Evolutionary conservation across 2,329 filamentous ascomycete species (phyloP).

Genomic region (Cryphonectria naterciae): DNA sequence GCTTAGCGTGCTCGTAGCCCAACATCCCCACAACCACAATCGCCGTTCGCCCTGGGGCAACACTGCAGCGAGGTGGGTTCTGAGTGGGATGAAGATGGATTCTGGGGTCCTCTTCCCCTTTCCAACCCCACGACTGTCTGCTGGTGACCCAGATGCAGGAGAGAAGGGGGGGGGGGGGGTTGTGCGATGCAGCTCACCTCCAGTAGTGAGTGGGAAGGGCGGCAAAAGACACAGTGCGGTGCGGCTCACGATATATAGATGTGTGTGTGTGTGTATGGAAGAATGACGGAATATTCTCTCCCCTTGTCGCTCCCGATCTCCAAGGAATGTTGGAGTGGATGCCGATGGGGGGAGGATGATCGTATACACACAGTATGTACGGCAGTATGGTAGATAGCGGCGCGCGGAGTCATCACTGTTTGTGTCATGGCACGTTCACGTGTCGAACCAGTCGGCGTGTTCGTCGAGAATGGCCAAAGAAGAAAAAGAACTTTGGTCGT

Average conservation of each 20-base stretch:
- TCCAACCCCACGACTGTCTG: slow-evolving; percentile 13
- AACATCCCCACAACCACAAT: slow-evolving; percentile 8
- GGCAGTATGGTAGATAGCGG: not conserved
- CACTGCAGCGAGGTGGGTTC: slow-evolving; percentile 8
- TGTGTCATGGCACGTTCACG: not conserved
- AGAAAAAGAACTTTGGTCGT: not conserved
- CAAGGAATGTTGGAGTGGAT: not conserved
- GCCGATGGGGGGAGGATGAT: not conserved
- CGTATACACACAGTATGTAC: not conserved
- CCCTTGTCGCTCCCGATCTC: not conserved
- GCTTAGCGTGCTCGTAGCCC: slow-evolving; percentile 1
- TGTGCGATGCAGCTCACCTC: not conserved
- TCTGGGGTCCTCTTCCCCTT: slow-evolving; percentile 12
- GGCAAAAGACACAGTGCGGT: slow-evolving; percentile 6
- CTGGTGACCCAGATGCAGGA: slow-evolving; percentile 8
- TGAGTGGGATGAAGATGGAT: slow-evolving; percentile 9
- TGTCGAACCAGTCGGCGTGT: not conserved
- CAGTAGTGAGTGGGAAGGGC: not conserved
- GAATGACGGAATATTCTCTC: not conserved
- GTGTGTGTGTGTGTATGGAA: not conserved
- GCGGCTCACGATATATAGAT: not conserved
- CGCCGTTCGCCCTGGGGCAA: slow-evolving; percentile 10
- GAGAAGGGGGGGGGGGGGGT: not conserved
- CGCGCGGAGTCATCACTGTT: not conserved
- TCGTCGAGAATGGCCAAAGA: not conserved